These are phyloP conservation scores for Apiospora malaysiana DNA, from an alignment of 2,329 filamentous ascomycete species.

Conservation along the genomic window DNA sequence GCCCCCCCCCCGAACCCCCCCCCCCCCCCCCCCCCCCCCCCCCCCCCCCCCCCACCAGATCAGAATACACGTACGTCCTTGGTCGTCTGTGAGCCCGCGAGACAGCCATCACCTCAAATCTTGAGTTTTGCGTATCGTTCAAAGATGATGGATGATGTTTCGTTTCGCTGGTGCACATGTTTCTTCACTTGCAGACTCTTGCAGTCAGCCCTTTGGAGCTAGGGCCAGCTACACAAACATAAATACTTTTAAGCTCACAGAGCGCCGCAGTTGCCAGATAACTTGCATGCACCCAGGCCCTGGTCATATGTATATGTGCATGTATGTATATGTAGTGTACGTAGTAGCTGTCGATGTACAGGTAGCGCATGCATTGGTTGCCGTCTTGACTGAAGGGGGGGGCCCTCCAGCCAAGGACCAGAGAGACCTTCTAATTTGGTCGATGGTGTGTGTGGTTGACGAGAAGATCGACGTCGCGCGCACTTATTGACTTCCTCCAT, in stretches of 20 bases:
- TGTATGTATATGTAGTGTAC: conserved; percentile 27
- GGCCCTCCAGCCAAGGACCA: neutral
- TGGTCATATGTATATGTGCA: conserved; percentile 23
- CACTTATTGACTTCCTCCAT: conserved; percentile 14
- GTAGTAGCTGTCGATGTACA: conserved; percentile 36
- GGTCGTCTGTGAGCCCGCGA: conserved; percentile 13
- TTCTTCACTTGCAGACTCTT: neutral
- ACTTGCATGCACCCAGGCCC: conserved; percentile 24
- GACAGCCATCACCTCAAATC: conserved; percentile 17
- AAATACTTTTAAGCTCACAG: conserved; percentile 35
- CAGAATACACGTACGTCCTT: conserved; percentile 8
- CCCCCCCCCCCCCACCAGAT: no score
- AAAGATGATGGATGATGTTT: conserved; percentile 18
- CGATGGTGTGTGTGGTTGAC: neutral
- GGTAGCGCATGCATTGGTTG: conserved; percentile 45
- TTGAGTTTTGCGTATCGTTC: neutral
- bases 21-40: no score
- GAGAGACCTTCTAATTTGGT: conserved; percentile 4
- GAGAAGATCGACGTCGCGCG: conserved; percentile 7
- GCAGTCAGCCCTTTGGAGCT: neutral
- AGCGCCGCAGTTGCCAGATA: conserved; percentile 33
- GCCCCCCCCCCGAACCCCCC: no score
- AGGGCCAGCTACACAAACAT: conserved; percentile 24
- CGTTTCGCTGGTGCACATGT: neutral
- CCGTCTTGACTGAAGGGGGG: conserved; percentile 35